These are phyloP conservation scores for Lentinula guzmanii DNA, from an alignment of 768 basidiomycete species.

Conservation along the genomic window DNA sequence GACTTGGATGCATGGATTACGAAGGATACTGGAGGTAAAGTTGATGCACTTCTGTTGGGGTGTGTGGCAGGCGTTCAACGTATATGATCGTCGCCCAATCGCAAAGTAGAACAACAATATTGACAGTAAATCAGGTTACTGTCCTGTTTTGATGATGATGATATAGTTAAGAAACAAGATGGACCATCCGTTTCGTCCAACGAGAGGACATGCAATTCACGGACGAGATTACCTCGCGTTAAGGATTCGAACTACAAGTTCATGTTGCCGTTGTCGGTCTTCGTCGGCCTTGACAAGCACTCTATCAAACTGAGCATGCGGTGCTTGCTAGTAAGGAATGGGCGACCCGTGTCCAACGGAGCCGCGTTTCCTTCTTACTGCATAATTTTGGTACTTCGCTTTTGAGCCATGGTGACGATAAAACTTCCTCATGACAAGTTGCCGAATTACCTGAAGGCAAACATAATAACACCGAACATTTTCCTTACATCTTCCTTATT, in stretches of 20 bases:
- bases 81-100: neutral
- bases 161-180: too few relatives aligned
- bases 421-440: neutral
- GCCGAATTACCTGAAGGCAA: neutral
- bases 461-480: neutral
- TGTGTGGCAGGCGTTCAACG: conserved; percentile 53
- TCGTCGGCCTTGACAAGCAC: neutral
- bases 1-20: conserved; percentile 73
- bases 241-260: too few relatives aligned
- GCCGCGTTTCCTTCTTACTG: too few relatives aligned
- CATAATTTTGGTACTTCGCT: too few relatives aligned
- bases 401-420: neutral
- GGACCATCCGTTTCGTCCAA: too few relatives aligned
- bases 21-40: conserved; percentile 50
- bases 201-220: too few relatives aligned
- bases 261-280: neutral
- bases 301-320: neutral
- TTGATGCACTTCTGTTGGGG: conserved; percentile 65
- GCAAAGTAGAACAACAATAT: neutral
- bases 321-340: neutral
- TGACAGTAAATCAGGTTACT: neutral
- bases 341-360: neutral
- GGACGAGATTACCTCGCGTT: too few relatives aligned
- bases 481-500: neutral
- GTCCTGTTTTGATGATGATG: too few relatives aligned